A percentile compares a stretch with the other conserved stretches of the same genome.
Evolutionary conservation across 108 stramenopile species (phyloP).

Genomic region (Chaetoceros muelleri): DNA sequence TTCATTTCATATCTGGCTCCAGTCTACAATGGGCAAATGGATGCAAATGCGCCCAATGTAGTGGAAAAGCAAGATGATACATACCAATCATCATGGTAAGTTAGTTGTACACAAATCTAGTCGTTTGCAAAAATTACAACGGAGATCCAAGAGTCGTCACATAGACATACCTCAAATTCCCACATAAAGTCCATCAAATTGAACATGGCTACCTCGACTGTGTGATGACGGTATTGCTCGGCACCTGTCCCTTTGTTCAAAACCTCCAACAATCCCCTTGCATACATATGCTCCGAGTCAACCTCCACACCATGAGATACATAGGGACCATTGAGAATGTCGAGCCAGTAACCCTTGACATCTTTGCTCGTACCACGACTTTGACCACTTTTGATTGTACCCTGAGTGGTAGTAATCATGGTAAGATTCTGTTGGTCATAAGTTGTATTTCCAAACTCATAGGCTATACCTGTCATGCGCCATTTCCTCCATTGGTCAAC

Average conservation of each 20-base stretch:
- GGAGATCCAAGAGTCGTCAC: too few relatives aligned
- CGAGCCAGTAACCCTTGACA: constrained; percentile 50
- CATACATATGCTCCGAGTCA: constrained; percentile 28
- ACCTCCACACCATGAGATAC: constrained; percentile 38
- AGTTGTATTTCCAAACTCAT: constrained; percentile 53
- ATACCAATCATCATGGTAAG: too few relatives aligned
- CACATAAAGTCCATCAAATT: constrained; percentile 37
- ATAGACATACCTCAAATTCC: too few relatives aligned
- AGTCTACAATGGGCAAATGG: too few relatives aligned
- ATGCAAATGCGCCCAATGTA: too few relatives aligned
- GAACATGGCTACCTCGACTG: constrained; percentile 50
- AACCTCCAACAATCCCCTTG: constrained; percentile 41
- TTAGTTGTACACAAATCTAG: too few relatives aligned
- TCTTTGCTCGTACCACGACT: constrained; percentile 29
- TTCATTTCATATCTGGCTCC: too few relatives aligned
- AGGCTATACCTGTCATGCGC: constrained; percentile 54
- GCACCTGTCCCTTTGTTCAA: constrained; percentile 48
- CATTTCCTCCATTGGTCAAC: constrained; percentile 50
- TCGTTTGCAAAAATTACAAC: too few relatives aligned
- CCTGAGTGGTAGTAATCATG: constrained; percentile 26
- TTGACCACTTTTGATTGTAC: constrained; percentile 27
- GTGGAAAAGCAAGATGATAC: too few relatives aligned
- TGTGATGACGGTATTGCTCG: constrained; percentile 58
- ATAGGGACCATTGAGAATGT: constrained; percentile 48
- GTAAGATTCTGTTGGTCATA: constrained; percentile 48